A percentile compares a stretch with the other conserved stretches of the same genome.
These are phyloP conservation scores for Hirschioporus abietinus DNA, from an alignment of 768 basidiomycete genomes.

Conservation along the genomic window DNA sequence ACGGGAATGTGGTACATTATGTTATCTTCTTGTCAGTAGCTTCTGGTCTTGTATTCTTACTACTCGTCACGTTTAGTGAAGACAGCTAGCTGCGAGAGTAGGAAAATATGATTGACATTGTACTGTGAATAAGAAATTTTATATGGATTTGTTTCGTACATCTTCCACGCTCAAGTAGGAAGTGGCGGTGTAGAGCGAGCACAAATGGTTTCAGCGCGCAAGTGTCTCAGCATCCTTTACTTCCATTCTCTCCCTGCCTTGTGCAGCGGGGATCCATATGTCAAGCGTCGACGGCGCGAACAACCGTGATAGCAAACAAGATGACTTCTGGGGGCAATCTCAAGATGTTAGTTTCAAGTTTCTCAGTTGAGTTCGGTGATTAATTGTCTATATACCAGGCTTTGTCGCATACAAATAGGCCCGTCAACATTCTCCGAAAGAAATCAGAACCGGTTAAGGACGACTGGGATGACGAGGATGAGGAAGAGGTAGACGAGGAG, in stretches of 20 bases:
- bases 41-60: background rate
- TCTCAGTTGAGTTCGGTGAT: background rate
- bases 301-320: background rate
- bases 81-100: background rate
- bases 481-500: slow-evolving; percentile 43
- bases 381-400: background rate
- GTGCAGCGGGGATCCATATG: background rate
- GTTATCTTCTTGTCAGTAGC: background rate
- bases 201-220: background rate
- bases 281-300: background rate
- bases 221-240: background rate
- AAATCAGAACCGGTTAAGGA: slow-evolving; percentile 28
- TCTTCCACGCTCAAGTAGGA: background rate
- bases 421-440: background rate
- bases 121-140: too few relatives aligned
- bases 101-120: too few relatives aligned
- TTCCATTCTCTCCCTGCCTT: background rate
- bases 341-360: background rate
- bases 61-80: background rate
- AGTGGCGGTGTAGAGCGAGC: background rate
- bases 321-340: background rate
- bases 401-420: background rate
- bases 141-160: too few relatives aligned
- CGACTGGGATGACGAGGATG: slow-evolving; percentile 57
- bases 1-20: background rate